A percentile compares a stretch with the other conserved stretches of the same genome.
phyloP scores from a whole-genome alignment of 768 basidiomycete genomes.

The Rhizopogon roseolus region DNA sequence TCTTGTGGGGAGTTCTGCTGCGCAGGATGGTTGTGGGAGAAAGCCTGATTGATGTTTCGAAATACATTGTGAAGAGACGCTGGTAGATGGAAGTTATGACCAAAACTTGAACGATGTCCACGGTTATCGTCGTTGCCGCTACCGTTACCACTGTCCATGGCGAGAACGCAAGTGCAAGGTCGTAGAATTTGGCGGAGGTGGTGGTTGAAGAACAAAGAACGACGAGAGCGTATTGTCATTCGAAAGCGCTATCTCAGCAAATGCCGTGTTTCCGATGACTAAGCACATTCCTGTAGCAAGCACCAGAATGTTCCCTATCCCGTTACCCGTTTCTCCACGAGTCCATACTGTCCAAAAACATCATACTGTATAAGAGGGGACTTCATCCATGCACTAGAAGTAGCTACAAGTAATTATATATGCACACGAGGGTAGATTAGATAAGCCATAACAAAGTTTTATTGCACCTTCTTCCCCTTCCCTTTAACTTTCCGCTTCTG shows the following conservation, averaged over 20 bases:
- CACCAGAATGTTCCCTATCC: conserved; percentile 26
- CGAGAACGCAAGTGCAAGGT: not conserved
- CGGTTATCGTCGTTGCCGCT: conserved; percentile 5
- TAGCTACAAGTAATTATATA: not conserved
- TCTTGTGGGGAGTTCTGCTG: not conserved
- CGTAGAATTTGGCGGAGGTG: conserved; percentile 5
- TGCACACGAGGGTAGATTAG: not conserved
- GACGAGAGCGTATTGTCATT: conserved; percentile 2
- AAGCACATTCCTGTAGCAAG: conserved; percentile 16
- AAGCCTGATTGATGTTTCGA: conserved; percentile 28
- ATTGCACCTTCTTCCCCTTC: conserved; percentile 26
- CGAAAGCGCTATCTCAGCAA: not conserved
- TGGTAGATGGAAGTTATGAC: conserved; percentile 17
- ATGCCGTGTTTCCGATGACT: conserved; percentile 9
- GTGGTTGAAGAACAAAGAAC: conserved; percentile 17
- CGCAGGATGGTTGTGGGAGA: conserved; percentile 7
- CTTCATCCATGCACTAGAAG: not conserved
- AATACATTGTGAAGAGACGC: conserved; percentile 25
- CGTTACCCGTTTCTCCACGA: too few relatives aligned
- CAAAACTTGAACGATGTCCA: conserved; percentile 6
- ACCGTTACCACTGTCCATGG: conserved; percentile 8
- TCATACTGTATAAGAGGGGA: not conserved
- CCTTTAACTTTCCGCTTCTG: conserved; percentile 21
- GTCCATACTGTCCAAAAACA: too few relatives aligned
- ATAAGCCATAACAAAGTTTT: conserved; percentile 1